phyloP scores from a whole-genome alignment of 768 basidiomycete species.

The Coprinellus aureogranulatus region DNA sequence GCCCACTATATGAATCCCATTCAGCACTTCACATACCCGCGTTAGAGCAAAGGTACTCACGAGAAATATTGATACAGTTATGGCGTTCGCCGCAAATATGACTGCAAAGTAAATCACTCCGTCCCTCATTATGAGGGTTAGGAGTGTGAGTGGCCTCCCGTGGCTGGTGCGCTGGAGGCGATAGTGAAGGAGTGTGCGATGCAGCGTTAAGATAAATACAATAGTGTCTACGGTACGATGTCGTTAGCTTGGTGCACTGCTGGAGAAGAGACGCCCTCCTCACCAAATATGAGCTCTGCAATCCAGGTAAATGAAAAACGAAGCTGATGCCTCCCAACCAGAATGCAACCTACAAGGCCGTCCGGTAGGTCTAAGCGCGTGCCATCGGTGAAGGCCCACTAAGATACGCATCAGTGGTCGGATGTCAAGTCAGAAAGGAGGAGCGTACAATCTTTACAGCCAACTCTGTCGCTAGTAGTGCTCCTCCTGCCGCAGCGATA shows the following conservation, averaged over 20 bases:
- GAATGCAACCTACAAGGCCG: slow-evolving; percentile 34
- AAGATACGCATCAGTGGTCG: neutral
- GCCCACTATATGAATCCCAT: too few relatives aligned
- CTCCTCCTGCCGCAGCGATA: slow-evolving; percentile 17
- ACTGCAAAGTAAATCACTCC: slow-evolving; percentile 34
- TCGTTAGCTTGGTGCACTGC: neutral
- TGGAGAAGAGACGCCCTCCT: neutral
- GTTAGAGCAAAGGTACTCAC: slow-evolving; percentile 12
- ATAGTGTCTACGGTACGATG: slow-evolving; percentile 23
- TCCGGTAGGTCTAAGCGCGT: slow-evolving; percentile 27
- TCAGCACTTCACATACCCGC: too few relatives aligned
- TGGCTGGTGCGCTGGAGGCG: slow-evolving; percentile 11
- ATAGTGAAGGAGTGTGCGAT: slow-evolving; percentile 21
- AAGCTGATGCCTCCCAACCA: slow-evolving; percentile 27
- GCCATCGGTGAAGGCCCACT: slow-evolving; percentile 39
- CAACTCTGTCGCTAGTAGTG: slow-evolving; percentile 24
- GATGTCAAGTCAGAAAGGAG: neutral
- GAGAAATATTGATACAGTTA: slow-evolving; percentile 30
- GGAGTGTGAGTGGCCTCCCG: slow-evolving; percentile 14
- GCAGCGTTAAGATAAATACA: slow-evolving; percentile 31
- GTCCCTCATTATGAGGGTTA: slow-evolving; percentile 31
- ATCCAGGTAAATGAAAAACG: slow-evolving; percentile 37
- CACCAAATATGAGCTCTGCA: slow-evolving; percentile 34
- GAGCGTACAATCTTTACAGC: slow-evolving; percentile 32
- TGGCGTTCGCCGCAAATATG: slow-evolving; percentile 30